Evolutionary conservation across 306 rosid genomes (phyloP).

Genomic region (Rosa multiflora): DNA sequence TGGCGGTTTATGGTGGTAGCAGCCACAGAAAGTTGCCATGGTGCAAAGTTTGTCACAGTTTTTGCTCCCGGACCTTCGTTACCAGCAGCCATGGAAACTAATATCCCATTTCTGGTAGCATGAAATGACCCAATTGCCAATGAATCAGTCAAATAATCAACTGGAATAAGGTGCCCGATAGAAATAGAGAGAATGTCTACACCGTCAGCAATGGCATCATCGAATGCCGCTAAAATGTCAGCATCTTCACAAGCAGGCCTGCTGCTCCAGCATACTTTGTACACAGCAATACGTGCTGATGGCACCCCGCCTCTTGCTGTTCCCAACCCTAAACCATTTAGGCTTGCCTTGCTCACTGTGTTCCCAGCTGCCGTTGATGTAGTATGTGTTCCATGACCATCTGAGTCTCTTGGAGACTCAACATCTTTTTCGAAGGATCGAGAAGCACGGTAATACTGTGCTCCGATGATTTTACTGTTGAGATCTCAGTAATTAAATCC

Average conservation of each 20-base stretch:
- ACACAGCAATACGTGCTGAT: slow-evolving; percentile 19
- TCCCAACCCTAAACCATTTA: slow-evolving; percentile 20
- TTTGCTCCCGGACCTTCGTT: slow-evolving; percentile 18
- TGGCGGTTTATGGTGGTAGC: too few species aligned
- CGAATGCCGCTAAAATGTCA: slow-evolving; percentile 2
- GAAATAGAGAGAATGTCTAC: slow-evolving; percentile 50
- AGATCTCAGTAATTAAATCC: too few species aligned
- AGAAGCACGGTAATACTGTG: slow-evolving; percentile 8
- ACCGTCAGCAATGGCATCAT: slow-evolving; percentile 54
- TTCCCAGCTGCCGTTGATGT: slow-evolving; percentile 54
- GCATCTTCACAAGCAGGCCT: too few species aligned
- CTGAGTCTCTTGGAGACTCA: slow-evolving; percentile 47
- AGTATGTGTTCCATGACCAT: slow-evolving; percentile 57
- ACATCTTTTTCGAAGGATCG: slow-evolving; percentile 5
- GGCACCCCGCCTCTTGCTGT: slow-evolving; percentile 13
- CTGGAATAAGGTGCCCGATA: background rate
- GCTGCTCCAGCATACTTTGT: slow-evolving; percentile 17
- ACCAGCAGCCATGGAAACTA: slow-evolving; percentile 9
- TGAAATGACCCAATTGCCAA: slow-evolving; percentile 55
- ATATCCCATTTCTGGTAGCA: slow-evolving; percentile 39
- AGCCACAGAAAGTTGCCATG: too few species aligned
- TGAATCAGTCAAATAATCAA: slow-evolving; percentile 22
- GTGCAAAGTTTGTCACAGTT: too few species aligned
- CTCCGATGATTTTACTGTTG: slow-evolving; percentile 36
- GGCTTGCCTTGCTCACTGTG: background rate